phyloP scores from a whole-genome alignment of 441 rosid genomes.

The Flueggea neowawraea region DNA sequence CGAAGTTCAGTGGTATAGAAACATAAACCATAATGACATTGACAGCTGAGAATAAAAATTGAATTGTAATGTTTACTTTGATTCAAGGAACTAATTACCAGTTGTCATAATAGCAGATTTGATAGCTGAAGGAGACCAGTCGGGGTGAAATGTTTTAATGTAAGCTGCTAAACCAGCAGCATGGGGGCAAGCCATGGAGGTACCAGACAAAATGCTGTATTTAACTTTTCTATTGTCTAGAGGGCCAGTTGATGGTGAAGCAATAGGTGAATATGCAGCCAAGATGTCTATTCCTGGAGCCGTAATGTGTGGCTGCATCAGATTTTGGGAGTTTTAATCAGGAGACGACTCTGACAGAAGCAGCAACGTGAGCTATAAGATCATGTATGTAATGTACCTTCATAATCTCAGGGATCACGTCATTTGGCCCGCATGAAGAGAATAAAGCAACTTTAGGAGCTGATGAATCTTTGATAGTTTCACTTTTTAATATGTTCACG shows the following conservation, averaged over 20 bases:
- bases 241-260: conserved; percentile 32
- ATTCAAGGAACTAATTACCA: conserved; percentile 20
- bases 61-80: not conserved
- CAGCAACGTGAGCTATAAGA: too few relatives aligned
- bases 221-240: conserved; percentile 33
- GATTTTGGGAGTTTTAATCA: too few relatives aligned
- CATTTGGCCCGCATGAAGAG: conserved; percentile 70
- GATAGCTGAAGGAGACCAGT: conserved; percentile 59
- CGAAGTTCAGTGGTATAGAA: too few relatives aligned
- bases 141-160: conserved; percentile 50
- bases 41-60: not conserved
- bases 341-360: too few relatives aligned
- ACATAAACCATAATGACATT: too few relatives aligned
- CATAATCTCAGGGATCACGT: conserved; percentile 40
- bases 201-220: conserved; percentile 58
- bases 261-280: conserved; percentile 51
- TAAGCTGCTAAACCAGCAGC: conserved; percentile 61
- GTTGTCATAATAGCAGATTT: conserved; percentile 78
- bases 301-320: conserved; percentile 62
- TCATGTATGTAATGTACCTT: conserved; percentile 32
- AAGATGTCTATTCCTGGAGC: conserved; percentile 74
- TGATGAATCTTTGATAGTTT: conserved; percentile 38
- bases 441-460: conserved; percentile 60
- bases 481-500: conserved; percentile 47
- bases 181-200: conserved; percentile 86